Evolutionary conservation across 257 asterid genomes (phyloP).

Genomic region (Primulina tabacum): DNA sequence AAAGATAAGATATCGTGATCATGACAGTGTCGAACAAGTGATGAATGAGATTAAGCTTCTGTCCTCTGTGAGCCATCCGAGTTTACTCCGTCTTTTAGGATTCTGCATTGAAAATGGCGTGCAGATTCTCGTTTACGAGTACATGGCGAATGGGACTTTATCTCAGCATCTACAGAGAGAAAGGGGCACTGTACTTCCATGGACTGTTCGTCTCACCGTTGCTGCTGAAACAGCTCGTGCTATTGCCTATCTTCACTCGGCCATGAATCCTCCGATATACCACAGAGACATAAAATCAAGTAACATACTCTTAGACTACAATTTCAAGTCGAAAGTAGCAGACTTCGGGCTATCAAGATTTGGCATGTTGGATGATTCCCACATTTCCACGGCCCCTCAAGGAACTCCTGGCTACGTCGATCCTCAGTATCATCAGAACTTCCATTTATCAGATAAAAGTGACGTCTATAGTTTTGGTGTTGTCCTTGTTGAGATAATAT

Average conservation of each 20-base stretch:
- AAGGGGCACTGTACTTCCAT: conserved; percentile 54
- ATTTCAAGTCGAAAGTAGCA: conserved; percentile 67
- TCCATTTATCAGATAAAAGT: conserved; percentile 73
- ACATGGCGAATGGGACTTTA: conserved; percentile 67
- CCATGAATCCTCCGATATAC: conserved; percentile 63
- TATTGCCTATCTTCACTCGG: conserved; percentile 67
- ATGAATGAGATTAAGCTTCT: conserved; percentile 78
- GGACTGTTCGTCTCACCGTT: conserved; percentile 64
- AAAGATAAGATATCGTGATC: conserved; percentile 51
- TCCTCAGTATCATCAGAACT: conserved; percentile 77
- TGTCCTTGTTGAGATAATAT: conserved; percentile 63
- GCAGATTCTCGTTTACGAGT: conserved; percentile 71
- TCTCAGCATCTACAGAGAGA: conserved; percentile 72
- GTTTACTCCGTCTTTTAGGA: conserved; percentile 64
- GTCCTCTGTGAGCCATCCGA: conserved; percentile 71
- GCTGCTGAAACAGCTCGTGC: conserved; percentile 75
- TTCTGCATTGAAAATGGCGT: conserved; percentile 63
- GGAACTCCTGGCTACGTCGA: conserved; percentile 81
- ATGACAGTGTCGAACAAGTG: conserved; percentile 51
- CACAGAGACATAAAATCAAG: conserved; percentile 73
- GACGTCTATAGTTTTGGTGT: conserved; percentile 80
- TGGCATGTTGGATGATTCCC: conserved; percentile 72
- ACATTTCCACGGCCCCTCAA: conserved; percentile 74
- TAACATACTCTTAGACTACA: conserved; percentile 59
- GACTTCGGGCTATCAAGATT: conserved; percentile 72